These are phyloP conservation scores for Saccharum officinarum DNA, from an alignment of 176 grass and related monocot species.

Conservation along the genomic window DNA sequence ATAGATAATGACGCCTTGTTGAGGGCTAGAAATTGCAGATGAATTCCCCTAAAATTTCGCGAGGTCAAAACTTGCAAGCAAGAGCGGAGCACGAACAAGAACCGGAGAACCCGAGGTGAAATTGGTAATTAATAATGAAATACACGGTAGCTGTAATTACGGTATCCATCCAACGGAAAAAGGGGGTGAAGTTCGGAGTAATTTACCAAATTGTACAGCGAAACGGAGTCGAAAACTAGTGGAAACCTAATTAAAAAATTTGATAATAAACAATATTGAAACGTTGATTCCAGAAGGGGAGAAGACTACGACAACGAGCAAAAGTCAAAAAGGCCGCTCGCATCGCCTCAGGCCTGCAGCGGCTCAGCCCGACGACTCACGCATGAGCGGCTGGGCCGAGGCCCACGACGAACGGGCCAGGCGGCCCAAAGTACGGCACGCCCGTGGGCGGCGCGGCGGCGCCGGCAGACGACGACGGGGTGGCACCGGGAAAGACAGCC, in stretches of 20 bases:
- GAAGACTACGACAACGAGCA: not conserved
- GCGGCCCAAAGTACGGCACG: constrained; percentile 43
- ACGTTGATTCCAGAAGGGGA: not conserved
- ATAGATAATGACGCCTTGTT: not conserved
- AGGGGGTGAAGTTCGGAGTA: not conserved
- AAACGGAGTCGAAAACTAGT: not conserved
- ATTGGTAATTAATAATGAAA: not conserved
- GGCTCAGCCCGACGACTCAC: not conserved
- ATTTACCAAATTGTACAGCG: not conserved
- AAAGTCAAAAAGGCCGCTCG: not conserved
- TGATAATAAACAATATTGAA: not conserved
- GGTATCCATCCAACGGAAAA: not conserved
- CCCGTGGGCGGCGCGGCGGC: constrained; percentile 12
- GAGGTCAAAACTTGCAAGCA: not conserved
- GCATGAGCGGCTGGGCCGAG: constrained; percentile 37
- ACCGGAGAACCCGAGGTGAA: not conserved
- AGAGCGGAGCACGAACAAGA: not conserved
- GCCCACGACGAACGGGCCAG: constrained; percentile 28
- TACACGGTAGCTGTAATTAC: not conserved
- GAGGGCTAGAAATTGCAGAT: not conserved
- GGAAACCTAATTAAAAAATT: not conserved
- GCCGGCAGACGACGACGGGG: not conserved
- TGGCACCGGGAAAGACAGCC: not conserved
- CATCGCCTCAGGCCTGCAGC: not conserved
- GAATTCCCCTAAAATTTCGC: not conserved